A percentile compares a stretch with the other conserved stretches of the same genome.
These are phyloP conservation scores for Backusella liffmaniae DNA, from an alignment of 192 early-diverging fungal species.

Conservation along the genomic window DNA sequence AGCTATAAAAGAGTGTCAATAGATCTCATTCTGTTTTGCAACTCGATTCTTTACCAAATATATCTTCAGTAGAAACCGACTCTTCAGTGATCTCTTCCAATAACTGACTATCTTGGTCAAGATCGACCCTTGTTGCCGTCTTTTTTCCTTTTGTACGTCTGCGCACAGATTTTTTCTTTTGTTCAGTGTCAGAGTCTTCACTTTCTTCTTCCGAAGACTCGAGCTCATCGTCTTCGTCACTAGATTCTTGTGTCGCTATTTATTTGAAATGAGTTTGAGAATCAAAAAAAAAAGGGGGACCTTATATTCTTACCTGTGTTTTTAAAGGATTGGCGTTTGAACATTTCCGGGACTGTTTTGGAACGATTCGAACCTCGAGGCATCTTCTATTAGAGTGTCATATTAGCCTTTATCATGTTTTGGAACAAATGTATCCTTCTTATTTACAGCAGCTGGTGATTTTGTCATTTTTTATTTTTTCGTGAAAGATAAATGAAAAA, in stretches of 20 bases:
- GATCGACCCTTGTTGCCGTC: neutral
- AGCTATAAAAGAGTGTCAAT: neutral
- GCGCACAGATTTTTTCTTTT: neutral
- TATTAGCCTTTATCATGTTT: neutral
- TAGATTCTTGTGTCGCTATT: neutral
- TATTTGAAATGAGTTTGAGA: neutral
- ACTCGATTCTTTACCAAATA: neutral
- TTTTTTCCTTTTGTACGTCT: neutral
- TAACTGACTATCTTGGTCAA: conserved; percentile 8
- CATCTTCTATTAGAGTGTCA: neutral
- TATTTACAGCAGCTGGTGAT: neutral
- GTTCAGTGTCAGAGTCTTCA: conserved; percentile 3
- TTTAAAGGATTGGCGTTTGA: neutral
- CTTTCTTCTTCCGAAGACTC: conserved; percentile 20
- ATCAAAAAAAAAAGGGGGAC: neutral
- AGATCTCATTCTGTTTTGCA: neutral
- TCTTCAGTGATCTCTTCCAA: conserved; percentile 24
- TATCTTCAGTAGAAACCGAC: neutral
- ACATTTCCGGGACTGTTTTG: conserved; percentile 17
- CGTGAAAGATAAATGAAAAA: neutral
- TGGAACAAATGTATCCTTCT: neutral
- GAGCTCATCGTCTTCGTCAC: conserved; percentile 28
- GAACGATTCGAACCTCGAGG: conserved; percentile 4
- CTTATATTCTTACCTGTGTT: neutral
- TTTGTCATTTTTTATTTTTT: conserved; percentile 2